Percentiles rank a stretch among this genome's conserved stretches.
Evolutionary conservation across 768 basidiomycete species (phyloP).

Genomic region (Rhizopogon vinicolor): DNA sequence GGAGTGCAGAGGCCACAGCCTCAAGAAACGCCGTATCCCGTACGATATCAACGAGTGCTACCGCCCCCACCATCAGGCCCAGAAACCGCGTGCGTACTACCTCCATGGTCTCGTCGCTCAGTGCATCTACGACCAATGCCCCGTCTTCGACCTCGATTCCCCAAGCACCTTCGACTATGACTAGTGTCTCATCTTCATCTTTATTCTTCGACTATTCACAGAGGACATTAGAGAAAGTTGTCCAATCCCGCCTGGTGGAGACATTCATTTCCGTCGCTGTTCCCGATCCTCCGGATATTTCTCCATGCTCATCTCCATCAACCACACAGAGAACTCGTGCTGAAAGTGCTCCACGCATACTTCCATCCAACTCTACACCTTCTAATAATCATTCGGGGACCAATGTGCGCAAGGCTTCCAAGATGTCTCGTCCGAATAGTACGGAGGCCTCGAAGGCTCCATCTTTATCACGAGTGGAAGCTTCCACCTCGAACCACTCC

Average conservation of each 20-base stretch:
- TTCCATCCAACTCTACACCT: background rate
- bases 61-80: slow-evolving; percentile 31
- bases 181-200: slow-evolving; percentile 20
- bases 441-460: slow-evolving; percentile 14
- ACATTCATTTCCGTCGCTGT: slow-evolving; percentile 65
- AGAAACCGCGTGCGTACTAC: slow-evolving; percentile 42
- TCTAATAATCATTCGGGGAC: slow-evolving; percentile 3
- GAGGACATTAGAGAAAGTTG: slow-evolving; percentile 60
- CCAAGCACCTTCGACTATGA: background rate
- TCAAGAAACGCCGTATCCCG: slow-evolving; percentile 10
- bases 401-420: slow-evolving; percentile 10
- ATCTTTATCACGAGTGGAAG: slow-evolving; percentile 2
- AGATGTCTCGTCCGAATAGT: slow-evolving; percentile 11
- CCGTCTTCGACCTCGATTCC: background rate
- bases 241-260: slow-evolving; percentile 71
- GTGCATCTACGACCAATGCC: slow-evolving; percentile 8
- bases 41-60: slow-evolving; percentile 9
- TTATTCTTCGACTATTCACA: slow-evolving; percentile 63
- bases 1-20: slow-evolving; percentile 7
- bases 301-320: slow-evolving; percentile 15
- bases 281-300: slow-evolving; percentile 17
- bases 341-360: slow-evolving; percentile 21
- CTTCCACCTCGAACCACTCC: slow-evolving; percentile 8
- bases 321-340: slow-evolving; percentile 20
- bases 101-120: slow-evolving; percentile 48